These are phyloP conservation scores for Alternaria sp. DNA, from an alignment of 2,329 filamentous ascomycete genomes.

Conservation along the genomic window DNA sequence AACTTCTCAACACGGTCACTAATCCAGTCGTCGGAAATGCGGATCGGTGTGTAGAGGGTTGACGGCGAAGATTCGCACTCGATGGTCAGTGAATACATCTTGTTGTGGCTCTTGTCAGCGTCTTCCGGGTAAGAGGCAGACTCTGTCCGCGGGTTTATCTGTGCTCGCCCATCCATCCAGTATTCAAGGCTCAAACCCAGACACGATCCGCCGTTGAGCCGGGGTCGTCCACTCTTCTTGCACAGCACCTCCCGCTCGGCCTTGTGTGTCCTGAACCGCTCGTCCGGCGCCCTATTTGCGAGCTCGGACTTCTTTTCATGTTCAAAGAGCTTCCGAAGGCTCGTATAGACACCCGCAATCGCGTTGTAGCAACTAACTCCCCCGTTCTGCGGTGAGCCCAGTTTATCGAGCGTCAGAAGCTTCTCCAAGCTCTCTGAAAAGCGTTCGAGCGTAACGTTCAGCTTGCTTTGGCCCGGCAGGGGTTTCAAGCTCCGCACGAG, in stretches of 20 bases:
- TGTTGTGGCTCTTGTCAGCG: constrained; percentile 54
- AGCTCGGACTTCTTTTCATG: constrained; percentile 68
- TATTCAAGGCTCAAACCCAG: constrained; percentile 79
- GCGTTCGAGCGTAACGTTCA: constrained; percentile 73
- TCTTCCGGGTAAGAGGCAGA: constrained; percentile 39
- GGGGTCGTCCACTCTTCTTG: constrained; percentile 72
- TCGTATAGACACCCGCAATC: constrained; percentile 74
- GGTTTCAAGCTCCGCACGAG: constrained; percentile 71
- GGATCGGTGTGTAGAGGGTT: constrained; percentile 66
- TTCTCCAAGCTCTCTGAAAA: constrained; percentile 77
- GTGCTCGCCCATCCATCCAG: constrained; percentile 70
- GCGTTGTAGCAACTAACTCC: constrained; percentile 79
- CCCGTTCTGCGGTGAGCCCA: constrained; percentile 68
- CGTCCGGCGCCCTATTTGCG: constrained; percentile 44
- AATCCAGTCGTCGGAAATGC: constrained; percentile 78
- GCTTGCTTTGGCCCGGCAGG: constrained; percentile 65
- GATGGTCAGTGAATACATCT: constrained; percentile 73
- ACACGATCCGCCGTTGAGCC: constrained; percentile 72
- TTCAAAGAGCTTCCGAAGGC: constrained; percentile 72
- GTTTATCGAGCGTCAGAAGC: constrained; percentile 73
- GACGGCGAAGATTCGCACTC: constrained; percentile 65
- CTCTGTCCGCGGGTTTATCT: constrained; percentile 47
- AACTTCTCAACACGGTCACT: constrained; percentile 70
- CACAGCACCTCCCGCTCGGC: constrained; percentile 70
- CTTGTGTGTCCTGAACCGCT: constrained; percentile 56